Conservation (phyloP, 2,329 filamentous ascomycete species). For the Tympanopsis confertula region DNA sequence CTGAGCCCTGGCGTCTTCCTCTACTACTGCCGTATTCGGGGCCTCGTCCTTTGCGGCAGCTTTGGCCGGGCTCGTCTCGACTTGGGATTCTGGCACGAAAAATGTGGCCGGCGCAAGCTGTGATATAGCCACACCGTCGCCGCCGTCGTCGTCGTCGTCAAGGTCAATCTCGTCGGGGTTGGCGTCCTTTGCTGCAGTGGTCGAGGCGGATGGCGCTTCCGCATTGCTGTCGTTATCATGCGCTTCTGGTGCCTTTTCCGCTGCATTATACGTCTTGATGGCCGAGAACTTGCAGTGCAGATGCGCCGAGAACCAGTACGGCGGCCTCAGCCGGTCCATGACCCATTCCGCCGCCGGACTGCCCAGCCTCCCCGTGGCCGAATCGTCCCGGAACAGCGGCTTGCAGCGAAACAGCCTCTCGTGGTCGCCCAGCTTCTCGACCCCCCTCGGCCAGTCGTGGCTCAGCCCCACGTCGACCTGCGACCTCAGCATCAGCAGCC, state of each 20-base stretch:
- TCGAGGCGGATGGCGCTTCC: conserved; percentile 1
- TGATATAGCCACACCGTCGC: conserved; percentile 11
- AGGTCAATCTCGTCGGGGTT: conserved; percentile 66
- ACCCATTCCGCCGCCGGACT: conserved; percentile 70
- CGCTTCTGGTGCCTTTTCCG: conserved; percentile 24
- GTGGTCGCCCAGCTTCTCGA: conserved; percentile 69
- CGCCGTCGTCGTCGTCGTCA: conserved; percentile 38
- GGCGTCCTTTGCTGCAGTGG: conserved; percentile 5
- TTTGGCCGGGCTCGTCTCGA: background rate
- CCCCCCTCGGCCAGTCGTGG: conserved; percentile 84
- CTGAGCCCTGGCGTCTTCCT: conserved; percentile 39
- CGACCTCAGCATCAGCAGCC: conserved; percentile 70
- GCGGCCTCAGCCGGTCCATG: conserved; percentile 69
- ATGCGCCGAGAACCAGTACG: conserved; percentile 88
- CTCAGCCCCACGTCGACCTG: conserved; percentile 87
- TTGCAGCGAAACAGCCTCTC: conserved; percentile 62
- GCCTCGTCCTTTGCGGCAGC: background rate
- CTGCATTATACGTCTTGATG: conserved; percentile 36
- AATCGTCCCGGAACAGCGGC: conserved; percentile 64
- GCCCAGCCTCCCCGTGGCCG: conserved; percentile 62
- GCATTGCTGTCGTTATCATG: conserved; percentile 7
- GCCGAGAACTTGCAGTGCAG: conserved; percentile 82
- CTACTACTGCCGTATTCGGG: background rate
- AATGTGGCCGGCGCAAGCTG: conserved; percentile 7
- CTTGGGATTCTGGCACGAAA: background rate